Percentiles rank a stretch among this genome's conserved stretches.
phyloP scores from a whole-genome alignment of 1,284 basidiomycete genomes.

The Clitocybe nebularis region DNA sequence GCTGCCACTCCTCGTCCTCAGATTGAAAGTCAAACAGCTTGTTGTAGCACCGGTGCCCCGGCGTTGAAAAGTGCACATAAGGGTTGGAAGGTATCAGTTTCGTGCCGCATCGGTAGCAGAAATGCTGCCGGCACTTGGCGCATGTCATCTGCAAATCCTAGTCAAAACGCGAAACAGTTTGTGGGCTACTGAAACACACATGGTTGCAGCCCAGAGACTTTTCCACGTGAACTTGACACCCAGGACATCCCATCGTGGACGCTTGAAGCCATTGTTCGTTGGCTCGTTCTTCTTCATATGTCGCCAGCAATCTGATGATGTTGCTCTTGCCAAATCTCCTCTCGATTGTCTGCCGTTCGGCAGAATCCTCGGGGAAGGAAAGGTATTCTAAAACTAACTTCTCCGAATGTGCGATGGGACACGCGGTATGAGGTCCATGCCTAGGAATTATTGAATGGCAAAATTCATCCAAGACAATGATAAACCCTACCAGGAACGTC shows the following conservation, averaged over 20 bases:
- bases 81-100: conserved; percentile 50
- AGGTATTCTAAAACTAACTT: conserved; percentile 63
- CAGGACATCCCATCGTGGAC: conserved; percentile 67
- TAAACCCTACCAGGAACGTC: conserved; percentile 55
- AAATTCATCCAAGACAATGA: background rate
- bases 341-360: conserved; percentile 48
- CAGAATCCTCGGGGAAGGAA: conserved; percentile 44
- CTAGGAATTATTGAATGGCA: conserved; percentile 28
- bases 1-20: conserved; percentile 49
- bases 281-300: conserved; percentile 62
- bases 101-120: conserved; percentile 73
- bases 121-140: conserved; percentile 62
- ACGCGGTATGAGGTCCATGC: conserved; percentile 71
- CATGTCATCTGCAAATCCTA: conserved; percentile 73
- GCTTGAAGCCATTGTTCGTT: conserved; percentile 62
- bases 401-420: conserved; percentile 59
- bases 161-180: no score
- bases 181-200: conserved; percentile 44
- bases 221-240: conserved; percentile 66
- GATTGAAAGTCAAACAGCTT: conserved; percentile 60
- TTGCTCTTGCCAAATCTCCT: conserved; percentile 56
- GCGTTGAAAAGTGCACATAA: conserved; percentile 66
- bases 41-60: conserved; percentile 52
- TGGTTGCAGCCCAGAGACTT: conserved; percentile 76
- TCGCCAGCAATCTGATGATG: conserved; percentile 50